Base-by-base conservation (phyloP, 371 early-diverging fungal genomes). In the Mortierella sp. region DNA sequence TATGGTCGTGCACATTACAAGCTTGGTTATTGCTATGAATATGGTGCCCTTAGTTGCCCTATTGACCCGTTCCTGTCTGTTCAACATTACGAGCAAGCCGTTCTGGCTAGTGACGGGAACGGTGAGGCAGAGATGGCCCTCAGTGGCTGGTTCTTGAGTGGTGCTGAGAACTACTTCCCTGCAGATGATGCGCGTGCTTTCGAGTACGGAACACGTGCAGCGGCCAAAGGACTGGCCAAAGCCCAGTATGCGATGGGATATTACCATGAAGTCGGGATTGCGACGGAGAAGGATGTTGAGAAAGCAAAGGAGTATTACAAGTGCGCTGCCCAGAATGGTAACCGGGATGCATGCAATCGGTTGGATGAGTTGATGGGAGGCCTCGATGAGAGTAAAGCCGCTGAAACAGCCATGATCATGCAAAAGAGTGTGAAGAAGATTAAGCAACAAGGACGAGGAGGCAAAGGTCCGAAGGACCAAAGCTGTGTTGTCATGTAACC, bases 231-330 rank as follows among this genome's bases (percentile, higher is more conserved):
- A 0, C 65, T 96, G 21, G 89, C 97, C 18, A 93, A 93, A 77
- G 99, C 99, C 1, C 95, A 97, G 81, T 98, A 94, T 81, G 91
- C 96, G 7, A 91, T 99, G 72, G 99, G 97, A 4, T 96, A 97
- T 75, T 97, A 95, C 82, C 85, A 89, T 58, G 98, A 99, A 80
- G 86, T 92, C 67, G 96, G 96, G 19, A 91, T 97, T 64, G 94
- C 95, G 23, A 85, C 90, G 23, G 81, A 83, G n/a, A 82, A 72
- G 12, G 91, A 95, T 81, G 60, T 87, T 56, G 84, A 86, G 28
- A 87, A 87, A 60, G 96, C 97, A 6, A 79, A 87, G 67, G 81
- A 84, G 30, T 97, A 93, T 92, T 97, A 96, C 84, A 87, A 86
- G 61, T 67, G 79, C 28, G 85, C 88, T 0, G 89, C 92, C 2